Percentiles rank a stretch among this genome's conserved stretches.
Evolutionary conservation across 176 grass and related monocot genomes (phyloP).

Genomic region (Carex kokanica): DNA sequence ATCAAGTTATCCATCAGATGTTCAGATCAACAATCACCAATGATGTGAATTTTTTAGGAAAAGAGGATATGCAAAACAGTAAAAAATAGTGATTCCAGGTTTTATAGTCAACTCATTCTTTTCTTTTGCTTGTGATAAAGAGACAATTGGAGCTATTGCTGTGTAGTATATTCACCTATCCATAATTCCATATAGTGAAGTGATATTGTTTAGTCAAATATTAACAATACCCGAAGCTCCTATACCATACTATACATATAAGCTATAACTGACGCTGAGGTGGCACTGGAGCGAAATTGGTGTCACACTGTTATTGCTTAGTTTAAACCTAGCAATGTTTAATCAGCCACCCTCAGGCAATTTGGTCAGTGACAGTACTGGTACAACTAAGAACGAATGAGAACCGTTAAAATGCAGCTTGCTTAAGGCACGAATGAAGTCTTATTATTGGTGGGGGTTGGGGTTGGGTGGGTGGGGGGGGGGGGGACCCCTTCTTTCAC

Average conservation of each 20-base stretch:
- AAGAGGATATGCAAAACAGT: too few relatives aligned
- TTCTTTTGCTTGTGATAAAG: background rate
- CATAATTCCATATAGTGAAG: too few relatives aligned
- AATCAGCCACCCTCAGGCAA: background rate
- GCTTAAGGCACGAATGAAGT: background rate
- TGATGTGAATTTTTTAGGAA: too few relatives aligned
- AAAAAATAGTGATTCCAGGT: too few relatives aligned
- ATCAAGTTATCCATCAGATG: too few relatives aligned
- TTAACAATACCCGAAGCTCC: background rate
- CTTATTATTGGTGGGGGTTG: background rate
- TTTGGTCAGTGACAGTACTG: background rate
- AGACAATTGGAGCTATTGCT: background rate
- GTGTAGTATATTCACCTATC: too few relatives aligned
- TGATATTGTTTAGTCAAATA: background rate
- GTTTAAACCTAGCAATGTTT: background rate
- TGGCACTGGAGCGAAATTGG: background rate
- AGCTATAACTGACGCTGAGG: background rate
- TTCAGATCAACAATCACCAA: too few relatives aligned
- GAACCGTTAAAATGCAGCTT: background rate
- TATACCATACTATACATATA: background rate
- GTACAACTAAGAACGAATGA: background rate
- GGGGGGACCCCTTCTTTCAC: background rate
- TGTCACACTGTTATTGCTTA: background rate
- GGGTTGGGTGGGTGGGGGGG: too few relatives aligned
- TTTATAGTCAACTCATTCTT: background rate